A percentile compares a stretch with the other conserved stretches of the same genome.
Conservation (phyloP, 2,329 filamentous ascomycete genomes). For the Paramyrothecium sp. region DNA sequence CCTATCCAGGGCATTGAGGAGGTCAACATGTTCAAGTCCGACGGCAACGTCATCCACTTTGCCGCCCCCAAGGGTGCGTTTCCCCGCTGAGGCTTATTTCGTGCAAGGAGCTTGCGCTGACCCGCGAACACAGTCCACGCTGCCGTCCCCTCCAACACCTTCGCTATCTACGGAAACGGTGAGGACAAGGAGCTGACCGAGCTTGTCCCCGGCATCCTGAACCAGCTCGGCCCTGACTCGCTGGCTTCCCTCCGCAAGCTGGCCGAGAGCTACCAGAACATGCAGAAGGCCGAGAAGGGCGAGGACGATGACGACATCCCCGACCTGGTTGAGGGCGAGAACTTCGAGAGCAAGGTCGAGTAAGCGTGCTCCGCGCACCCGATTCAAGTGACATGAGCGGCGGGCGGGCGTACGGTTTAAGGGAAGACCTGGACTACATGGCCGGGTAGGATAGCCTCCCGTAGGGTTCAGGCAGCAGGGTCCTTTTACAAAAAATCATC, state of each 20-base stretch:
- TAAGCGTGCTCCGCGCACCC: conserved; percentile 44
- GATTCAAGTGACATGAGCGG: not conserved
- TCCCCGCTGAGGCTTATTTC: conserved; percentile 8
- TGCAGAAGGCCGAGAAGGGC: conserved; percentile 90
- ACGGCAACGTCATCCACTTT: conserved; percentile 99
- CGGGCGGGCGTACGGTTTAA: not conserved
- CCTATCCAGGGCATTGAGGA: conserved; percentile 99
- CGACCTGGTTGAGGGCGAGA: conserved; percentile 93
- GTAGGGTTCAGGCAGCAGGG: conserved; percentile 11
- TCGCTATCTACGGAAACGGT: conserved; percentile 97
- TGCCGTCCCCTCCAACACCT: conserved; percentile 96
- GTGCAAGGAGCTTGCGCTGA: conserved; percentile 8
- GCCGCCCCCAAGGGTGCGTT: conserved; percentile 90
- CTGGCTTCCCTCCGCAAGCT: conserved; percentile 97
- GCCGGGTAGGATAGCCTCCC: not conserved
- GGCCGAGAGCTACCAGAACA: conserved; percentile 98
- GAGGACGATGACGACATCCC: conserved; percentile 95
- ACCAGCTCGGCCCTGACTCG: conserved; percentile 98
- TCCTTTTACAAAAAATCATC: conserved; percentile 20
- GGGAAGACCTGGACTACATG: not conserved
- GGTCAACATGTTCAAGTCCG: conserved; percentile 99
- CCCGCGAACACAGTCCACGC: conserved; percentile 72
- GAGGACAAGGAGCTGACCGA: conserved; percentile 99
- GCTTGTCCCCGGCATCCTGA: conserved; percentile 97
- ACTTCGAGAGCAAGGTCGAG: conserved; percentile 97